Evolutionary conservation across 192 early-diverging fungal species (phyloP).

Genomic region (Phlyctochytrium planicorne): DNA sequence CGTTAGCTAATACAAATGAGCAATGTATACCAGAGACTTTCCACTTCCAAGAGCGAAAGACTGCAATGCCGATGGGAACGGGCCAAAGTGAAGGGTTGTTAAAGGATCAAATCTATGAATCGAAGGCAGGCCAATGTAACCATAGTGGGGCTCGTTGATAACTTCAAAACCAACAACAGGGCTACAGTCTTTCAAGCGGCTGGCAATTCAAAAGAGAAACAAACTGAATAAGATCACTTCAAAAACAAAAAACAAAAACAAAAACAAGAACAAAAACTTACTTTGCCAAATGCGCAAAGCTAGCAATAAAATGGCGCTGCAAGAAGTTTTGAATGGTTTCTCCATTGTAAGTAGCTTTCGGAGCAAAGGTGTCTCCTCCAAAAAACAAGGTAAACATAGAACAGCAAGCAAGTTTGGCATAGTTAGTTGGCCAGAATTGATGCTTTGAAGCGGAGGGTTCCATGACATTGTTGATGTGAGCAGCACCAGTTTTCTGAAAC

Average conservation of each 20-base stretch:
- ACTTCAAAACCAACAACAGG: conserved; percentile 78
- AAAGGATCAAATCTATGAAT: conserved; percentile 63
- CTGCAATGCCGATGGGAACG: conserved; percentile 69
- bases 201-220: conserved; percentile 17
- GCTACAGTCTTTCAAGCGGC: conserved; percentile 62
- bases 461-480: conserved; percentile 73
- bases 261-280: conserved; percentile 29
- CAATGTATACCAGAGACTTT: conserved; percentile 44
- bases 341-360: conserved; percentile 63
- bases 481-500: conserved; percentile 76
- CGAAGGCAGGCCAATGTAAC: conserved; percentile 70
- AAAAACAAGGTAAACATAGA: conserved; percentile 88
- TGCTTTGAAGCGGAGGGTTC: conserved; percentile 29
- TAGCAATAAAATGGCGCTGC: conserved; percentile 63
- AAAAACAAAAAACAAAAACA: neutral
- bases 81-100: conserved; percentile 67
- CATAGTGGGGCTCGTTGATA: conserved; percentile 74
- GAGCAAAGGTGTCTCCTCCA: conserved; percentile 71
- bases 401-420: conserved; percentile 75
- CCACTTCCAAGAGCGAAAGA: conserved; percentile 76
- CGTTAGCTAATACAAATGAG: neutral
- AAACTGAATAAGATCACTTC: neutral
- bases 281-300: conserved; percentile 69
- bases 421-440: conserved; percentile 86
- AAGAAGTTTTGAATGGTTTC: conserved; percentile 64